A percentile compares a stretch with the other conserved stretches of the same genome.
phyloP scores from a whole-genome alignment of 176 grass and related monocot genomes.

The Raddia distichophylla region DNA sequence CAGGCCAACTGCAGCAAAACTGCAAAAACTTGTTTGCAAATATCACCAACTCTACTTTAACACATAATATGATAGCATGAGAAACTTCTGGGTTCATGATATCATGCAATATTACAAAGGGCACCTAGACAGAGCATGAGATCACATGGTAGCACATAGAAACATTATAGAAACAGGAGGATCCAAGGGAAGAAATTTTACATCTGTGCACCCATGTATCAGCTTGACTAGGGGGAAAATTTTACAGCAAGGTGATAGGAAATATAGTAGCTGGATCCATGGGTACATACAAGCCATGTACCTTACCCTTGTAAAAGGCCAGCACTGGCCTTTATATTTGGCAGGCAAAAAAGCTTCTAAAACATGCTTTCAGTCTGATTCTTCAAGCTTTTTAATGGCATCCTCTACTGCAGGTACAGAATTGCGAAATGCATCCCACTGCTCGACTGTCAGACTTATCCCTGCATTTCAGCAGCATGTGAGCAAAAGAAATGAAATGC shows the following conservation, averaged over 20 bases:
- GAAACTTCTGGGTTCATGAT: not conserved
- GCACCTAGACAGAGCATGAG: not conserved
- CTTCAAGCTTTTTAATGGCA: conserved; percentile 76
- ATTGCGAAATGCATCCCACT: conserved; percentile 81
- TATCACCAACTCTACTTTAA: not conserved
- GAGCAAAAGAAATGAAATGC: conserved; percentile 2
- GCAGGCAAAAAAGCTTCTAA: conserved; percentile 16
- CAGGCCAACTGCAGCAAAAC: not conserved
- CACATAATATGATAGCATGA: not conserved
- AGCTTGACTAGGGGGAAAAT: conserved; percentile 5
- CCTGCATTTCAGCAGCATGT: conserved; percentile 44
- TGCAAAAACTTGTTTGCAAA: not conserved
- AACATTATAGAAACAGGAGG: not conserved
- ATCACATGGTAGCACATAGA: not conserved
- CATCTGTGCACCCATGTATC: conserved; percentile 26
- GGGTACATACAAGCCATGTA: not conserved
- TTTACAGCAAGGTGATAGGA: conserved; percentile 12
- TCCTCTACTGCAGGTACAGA: conserved; percentile 72
- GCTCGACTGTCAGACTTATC: conserved; percentile 79
- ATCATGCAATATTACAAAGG: not conserved
- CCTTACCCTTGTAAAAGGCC: not conserved
- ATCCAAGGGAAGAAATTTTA: too few relatives aligned
- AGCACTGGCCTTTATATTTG: not conserved
- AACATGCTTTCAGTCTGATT: conserved; percentile 49
- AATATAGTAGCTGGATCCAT: conserved; percentile 20